These are phyloP conservation scores for Penicillium rolfsii DNA, from an alignment of 2,329 filamentous ascomycete genomes.

Conservation along the genomic window DNA sequence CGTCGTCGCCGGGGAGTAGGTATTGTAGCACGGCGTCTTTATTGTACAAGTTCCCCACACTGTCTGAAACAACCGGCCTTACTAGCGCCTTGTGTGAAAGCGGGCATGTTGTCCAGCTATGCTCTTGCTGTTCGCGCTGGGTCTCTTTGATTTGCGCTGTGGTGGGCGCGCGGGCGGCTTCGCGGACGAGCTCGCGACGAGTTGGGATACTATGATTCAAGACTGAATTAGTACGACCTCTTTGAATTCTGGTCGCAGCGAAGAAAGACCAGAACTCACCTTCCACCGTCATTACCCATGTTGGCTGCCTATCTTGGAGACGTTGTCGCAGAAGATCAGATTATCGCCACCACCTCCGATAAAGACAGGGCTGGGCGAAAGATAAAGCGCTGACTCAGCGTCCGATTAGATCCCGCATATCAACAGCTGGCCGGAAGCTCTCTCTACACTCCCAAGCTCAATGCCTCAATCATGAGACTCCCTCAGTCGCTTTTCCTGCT, in stretches of 20 bases:
- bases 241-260: no score
- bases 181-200: constrained; percentile 92
- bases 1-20: constrained; percentile 60
- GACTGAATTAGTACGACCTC: background rate
- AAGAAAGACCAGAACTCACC: constrained; percentile 44
- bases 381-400: constrained; percentile 40
- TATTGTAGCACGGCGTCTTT: constrained; percentile 84
- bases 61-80: constrained; percentile 80
- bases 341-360: constrained; percentile 23
- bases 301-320: constrained; percentile 21
- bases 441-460: constrained; percentile 42
- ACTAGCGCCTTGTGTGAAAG: constrained; percentile 78
- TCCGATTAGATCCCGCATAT: constrained; percentile 34
- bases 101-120: constrained; percentile 85
- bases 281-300: constrained; percentile 98
- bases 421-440: constrained; percentile 46
- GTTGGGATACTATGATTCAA: constrained; percentile 76
- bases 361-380: background rate
- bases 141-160: constrained; percentile 87
- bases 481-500: constrained; percentile 41
- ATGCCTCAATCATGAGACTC: constrained; percentile 46
- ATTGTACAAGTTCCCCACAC: constrained; percentile 83
- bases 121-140: constrained; percentile 78
- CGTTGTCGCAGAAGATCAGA: constrained; percentile 9
- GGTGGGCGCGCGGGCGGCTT: constrained; percentile 80